Evolutionary conservation across 139 green algal species (phyloP), one percentile per base, ranked within the genome.

Genomic region (Desmodesmus armatus): DNA sequence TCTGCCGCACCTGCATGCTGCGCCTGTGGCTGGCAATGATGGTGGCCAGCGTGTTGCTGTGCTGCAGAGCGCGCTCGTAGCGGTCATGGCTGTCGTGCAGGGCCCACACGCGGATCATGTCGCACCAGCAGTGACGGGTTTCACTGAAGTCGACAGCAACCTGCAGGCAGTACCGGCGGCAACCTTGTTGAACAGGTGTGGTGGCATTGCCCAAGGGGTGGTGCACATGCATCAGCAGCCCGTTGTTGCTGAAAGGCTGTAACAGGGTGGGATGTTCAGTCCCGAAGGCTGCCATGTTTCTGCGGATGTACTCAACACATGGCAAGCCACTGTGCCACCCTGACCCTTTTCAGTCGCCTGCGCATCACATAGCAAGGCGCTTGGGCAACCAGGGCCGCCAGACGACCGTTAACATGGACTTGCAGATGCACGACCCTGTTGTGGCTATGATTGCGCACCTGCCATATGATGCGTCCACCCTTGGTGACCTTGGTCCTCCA

Each of bases 21-120:
- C 89, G 91, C 69, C 73, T 74, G 63, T 93, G 81, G 62, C 70
- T 86, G 33, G 86, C 82, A 40, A 81, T 62, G 25, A 93, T 90
- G 3, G 83, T 87, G 5, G 72, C 35, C 55, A 93, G 58, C n/a
- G n/a, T 41, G 76, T 83, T 7, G 43, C 49, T 21, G 44, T 66
- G 33, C 55, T 11, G 35, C 39, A 84, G 43, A 13, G 69, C 67
- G 3, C n/a, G 40, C 53, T 89, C 85, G 71, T 93, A 93, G 40
- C 72, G 62, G 62, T 90, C 87, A 44, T 93, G 90, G 6, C 69
- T 67, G 51, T 88, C 27, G 19, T 90, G 89, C 69, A 93, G 91
- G 58, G 80, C 78, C 91, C 89, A 93, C 0, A 94, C 40, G 11
- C 91, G 87, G 29, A 94, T 43, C 86, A 93, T 93, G 33, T 94